Evolutionary conservation across 768 basidiomycete genomes (phyloP).

Genomic region (Russula dissimulans): DNA sequence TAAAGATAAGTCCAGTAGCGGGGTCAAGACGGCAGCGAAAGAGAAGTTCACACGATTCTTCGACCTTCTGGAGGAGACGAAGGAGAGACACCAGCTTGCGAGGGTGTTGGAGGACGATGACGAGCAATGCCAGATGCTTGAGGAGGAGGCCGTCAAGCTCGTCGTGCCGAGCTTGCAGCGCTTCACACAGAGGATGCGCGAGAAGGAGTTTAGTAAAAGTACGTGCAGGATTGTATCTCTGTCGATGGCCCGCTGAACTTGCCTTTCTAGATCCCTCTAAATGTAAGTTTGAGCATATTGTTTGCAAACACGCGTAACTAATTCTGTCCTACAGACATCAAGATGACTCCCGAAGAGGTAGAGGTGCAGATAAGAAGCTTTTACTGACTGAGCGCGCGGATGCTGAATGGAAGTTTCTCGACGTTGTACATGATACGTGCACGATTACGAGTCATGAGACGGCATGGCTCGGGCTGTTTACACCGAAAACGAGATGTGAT

Average conservation of each 20-base stretch:
- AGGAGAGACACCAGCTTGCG: constrained; percentile 64
- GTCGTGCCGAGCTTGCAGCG: constrained; percentile 67
- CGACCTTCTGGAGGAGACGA: constrained; percentile 68
- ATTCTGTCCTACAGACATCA: constrained; percentile 50
- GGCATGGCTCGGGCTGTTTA: no score
- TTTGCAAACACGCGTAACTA: neutral
- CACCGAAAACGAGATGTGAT: neutral
- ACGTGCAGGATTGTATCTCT: constrained; percentile 20
- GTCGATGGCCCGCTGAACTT: neutral
- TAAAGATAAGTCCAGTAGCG: constrained; percentile 30
- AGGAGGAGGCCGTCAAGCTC: constrained; percentile 67
- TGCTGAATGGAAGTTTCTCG: neutral
- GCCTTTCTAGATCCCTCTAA: constrained; percentile 53
- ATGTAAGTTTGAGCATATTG: constrained; percentile 35
- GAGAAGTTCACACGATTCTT: constrained; percentile 81
- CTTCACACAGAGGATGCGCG: constrained; percentile 65
- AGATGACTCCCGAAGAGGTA: constrained; percentile 63
- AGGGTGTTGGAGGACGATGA: constrained; percentile 64
- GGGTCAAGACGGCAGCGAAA: constrained; percentile 49
- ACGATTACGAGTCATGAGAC: no score
- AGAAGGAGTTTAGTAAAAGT: constrained; percentile 85
- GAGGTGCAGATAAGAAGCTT: constrained; percentile 59
- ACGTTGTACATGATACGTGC: no score
- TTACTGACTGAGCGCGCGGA: constrained; percentile 29
- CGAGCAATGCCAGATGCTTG: constrained; percentile 47